A percentile compares a stretch with the other conserved stretches of the same genome.
These are phyloP conservation scores for Diaporthe sp. DNA, from an alignment of 2,329 filamentous ascomycete genomes.

Conservation along the genomic window DNA sequence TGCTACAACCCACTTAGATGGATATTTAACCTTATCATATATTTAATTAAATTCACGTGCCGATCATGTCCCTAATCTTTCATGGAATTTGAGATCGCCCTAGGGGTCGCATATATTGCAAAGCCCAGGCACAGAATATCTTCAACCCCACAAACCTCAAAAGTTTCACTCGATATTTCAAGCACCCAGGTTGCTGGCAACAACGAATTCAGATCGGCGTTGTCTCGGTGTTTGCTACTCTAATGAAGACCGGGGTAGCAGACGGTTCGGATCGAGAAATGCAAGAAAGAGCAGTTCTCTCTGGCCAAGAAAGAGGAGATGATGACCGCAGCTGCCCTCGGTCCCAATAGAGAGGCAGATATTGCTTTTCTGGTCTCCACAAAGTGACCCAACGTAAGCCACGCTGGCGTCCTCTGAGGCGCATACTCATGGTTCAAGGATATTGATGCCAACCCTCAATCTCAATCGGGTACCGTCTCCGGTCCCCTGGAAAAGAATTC, in stretches of 20 bases:
- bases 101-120: not conserved
- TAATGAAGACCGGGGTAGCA: not conserved
- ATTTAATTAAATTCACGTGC: not conserved
- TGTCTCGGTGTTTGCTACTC: not conserved
- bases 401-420: not conserved
- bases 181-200: not conserved
- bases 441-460: not conserved
- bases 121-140: not conserved
- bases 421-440: conserved; percentile 27
- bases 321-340: conserved; percentile 20
- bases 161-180: not conserved
- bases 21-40: not conserved
- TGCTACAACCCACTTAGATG: not conserved
- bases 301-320: not conserved
- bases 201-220: not conserved
- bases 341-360: not conserved
- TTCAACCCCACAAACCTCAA: not conserved
- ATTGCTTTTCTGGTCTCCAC: not conserved
- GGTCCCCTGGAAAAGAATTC: not conserved
- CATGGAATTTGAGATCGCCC: not conserved
- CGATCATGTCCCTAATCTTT: not conserved
- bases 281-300: not conserved
- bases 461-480: not conserved
- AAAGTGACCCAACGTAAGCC: not conserved
- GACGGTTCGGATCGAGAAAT: not conserved